A percentile compares a stretch with the other conserved stretches of the same genome.
Conservation (phyloP, 495 filamentous ascomycete genomes). For the Lasiosphaeria ovina region DNA sequence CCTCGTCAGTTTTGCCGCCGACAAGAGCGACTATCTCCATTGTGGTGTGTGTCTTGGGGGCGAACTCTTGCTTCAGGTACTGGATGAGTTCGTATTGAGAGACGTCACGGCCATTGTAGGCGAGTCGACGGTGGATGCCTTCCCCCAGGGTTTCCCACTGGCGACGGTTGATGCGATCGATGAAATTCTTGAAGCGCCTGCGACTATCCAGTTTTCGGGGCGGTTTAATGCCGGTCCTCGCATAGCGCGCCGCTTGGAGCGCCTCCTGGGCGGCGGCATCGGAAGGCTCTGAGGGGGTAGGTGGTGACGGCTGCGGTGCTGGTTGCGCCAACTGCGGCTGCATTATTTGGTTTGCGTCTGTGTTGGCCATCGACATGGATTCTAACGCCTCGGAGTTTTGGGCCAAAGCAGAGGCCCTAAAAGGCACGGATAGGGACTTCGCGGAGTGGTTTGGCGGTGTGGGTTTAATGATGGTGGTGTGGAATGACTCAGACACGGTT, state of each 20-base stretch:
- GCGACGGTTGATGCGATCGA: constrained; percentile 21
- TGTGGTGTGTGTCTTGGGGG: constrained; percentile 16
- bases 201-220: constrained; percentile 13
- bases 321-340: neutral
- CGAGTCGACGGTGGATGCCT: constrained; percentile 16
- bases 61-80: constrained; percentile 19
- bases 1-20: constrained; percentile 10
- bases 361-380: neutral
- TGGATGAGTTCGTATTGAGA: constrained; percentile 24
- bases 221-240: constrained; percentile 5
- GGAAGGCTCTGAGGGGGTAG: neutral
- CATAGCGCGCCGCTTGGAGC: neutral
- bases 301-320: neutral
- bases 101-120: constrained; percentile 26
- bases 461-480: no score
- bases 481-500: no score
- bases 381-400: no score
- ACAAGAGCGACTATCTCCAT: constrained; percentile 24
- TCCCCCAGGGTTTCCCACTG: constrained; percentile 19
- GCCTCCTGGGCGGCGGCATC: neutral
- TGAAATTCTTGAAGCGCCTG: constrained; percentile 19
- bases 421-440: no score
- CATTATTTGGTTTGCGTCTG: neutral
- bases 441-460: no score
- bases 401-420: no score